These are phyloP conservation scores for Pichia cactophila DNA, from an alignment of 1,139 yeast species.

Conservation along the genomic window DNA sequence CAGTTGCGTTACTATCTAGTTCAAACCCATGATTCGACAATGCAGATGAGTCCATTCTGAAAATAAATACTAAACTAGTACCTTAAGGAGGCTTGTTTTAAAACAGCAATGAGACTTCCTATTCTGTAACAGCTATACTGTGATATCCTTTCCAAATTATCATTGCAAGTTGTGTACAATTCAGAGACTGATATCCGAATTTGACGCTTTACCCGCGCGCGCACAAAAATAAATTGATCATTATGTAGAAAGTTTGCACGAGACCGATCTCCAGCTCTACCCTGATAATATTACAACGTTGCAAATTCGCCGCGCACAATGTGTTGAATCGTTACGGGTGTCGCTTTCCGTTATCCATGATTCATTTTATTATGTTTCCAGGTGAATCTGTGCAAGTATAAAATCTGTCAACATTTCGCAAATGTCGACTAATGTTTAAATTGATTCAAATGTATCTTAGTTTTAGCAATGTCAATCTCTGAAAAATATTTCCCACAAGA, in stretches of 20 bases:
- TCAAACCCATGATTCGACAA: slow-evolving; percentile 10
- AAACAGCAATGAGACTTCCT: too few species aligned
- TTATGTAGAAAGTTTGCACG: too few species aligned
- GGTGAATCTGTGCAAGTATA: neutral
- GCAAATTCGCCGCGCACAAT: too few species aligned
- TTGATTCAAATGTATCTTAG: neutral
- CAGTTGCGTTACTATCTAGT: slow-evolving; percentile 55
- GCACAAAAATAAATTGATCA: too few species aligned
- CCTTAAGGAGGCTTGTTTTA: neutral
- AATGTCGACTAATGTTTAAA: neutral
- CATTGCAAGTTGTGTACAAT: too few species aligned
- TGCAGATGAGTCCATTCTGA: slow-evolving; percentile 6
- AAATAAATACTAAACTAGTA: too few species aligned
- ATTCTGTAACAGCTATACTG: too few species aligned
- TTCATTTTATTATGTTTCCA: neutral
- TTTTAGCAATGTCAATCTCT: slow-evolving; percentile 33
- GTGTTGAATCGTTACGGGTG: slow-evolving; percentile 1
- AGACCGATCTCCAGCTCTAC: too few species aligned
- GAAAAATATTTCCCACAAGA: slow-evolving; percentile 48
- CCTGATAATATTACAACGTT: too few species aligned
- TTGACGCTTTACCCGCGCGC: too few species aligned
- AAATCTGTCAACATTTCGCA: neutral
- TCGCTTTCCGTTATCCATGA: slow-evolving; percentile 1
- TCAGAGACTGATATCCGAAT: too few species aligned
- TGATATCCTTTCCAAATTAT: too few species aligned